Evolutionary conservation across 1,284 basidiomycete genomes (phyloP).

Genomic region (Boletus sp.): DNA sequence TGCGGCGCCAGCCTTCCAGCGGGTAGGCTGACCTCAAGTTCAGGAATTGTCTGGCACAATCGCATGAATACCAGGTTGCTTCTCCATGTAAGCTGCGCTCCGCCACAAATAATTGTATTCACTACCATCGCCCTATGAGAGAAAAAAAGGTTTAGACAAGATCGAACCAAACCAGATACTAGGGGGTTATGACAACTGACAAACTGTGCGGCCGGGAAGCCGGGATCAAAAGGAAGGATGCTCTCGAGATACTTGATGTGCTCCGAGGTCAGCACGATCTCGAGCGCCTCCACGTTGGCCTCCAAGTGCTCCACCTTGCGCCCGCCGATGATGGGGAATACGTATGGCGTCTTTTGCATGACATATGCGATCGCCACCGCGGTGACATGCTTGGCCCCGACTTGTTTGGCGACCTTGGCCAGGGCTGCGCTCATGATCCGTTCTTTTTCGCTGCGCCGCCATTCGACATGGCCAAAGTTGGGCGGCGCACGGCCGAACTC

Average conservation of each 20-base stretch:
- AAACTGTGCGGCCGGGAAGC: not conserved
- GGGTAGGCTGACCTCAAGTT: no score
- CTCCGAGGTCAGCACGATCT: constrained; percentile 1
- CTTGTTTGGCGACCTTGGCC: constrained; percentile 1
- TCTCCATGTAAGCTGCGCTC: constrained; percentile 1
- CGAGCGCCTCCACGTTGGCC: constrained; percentile 6
- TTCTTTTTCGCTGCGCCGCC: not conserved
- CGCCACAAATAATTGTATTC: not conserved
- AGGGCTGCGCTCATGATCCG: not conserved
- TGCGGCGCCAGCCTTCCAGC: no score
- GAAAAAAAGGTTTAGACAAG: not conserved
- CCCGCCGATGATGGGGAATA: constrained; percentile 9
- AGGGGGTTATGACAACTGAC: not conserved
- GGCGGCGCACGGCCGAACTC: not conserved
- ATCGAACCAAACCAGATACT: not conserved
- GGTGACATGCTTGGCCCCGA: not conserved
- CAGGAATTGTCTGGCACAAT: not conserved
- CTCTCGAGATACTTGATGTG: constrained; percentile 7
- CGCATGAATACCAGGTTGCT: not conserved
- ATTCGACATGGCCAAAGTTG: not conserved
- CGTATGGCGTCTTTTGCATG: constrained; percentile 10
- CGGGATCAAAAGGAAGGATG: not conserved
- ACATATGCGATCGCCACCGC: constrained; percentile 11
- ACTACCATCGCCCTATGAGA: not conserved
- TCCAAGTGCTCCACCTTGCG: constrained; percentile 12